Percentiles rank a stretch among this genome's conserved stretches.
These are phyloP conservation scores for Cyphellophora europaea DNA, from an alignment of 2,329 filamentous ascomycete species.

Conservation along the genomic window DNA sequence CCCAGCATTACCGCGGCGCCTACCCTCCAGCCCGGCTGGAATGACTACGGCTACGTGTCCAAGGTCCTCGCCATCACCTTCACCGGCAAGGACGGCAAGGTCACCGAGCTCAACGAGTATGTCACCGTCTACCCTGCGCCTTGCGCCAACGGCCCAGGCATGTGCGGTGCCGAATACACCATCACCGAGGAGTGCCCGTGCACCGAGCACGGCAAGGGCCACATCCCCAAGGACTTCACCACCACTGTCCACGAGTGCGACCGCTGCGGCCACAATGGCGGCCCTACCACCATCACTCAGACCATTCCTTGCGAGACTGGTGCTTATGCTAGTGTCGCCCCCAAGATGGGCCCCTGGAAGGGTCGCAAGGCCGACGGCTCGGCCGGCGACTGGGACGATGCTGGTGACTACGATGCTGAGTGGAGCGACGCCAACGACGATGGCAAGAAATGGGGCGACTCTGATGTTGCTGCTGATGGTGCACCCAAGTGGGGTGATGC, in stretches of 20 bases:
- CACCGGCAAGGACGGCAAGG: constrained; percentile 15
- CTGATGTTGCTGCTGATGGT: constrained; percentile 36
- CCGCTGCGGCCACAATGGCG: constrained; percentile 11
- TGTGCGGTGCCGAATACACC: constrained; percentile 22
- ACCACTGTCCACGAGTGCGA: constrained; percentile 16
- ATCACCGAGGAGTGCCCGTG: constrained; percentile 24
- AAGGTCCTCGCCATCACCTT: constrained; percentile 15
- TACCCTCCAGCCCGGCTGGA: background rate
- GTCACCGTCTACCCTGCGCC: constrained; percentile 19
- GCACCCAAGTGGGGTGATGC: constrained; percentile 56
- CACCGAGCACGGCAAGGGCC: constrained; percentile 6
- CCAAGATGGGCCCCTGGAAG: constrained; percentile 1
- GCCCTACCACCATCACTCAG: constrained; percentile 13
- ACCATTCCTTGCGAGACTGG: constrained; percentile 17
- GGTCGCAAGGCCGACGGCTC: background rate
- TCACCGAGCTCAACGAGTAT: constrained; percentile 17
- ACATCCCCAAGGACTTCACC: constrained; percentile 15
- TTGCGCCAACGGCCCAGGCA: constrained; percentile 16
- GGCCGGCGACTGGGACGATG: background rate
- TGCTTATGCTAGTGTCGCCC: constrained; percentile 14
- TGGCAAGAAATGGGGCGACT: background rate
- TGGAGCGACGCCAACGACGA: too few species aligned
- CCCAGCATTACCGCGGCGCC: constrained; percentile 11
- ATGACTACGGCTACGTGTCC: constrained; percentile 5
- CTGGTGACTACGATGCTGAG: constrained; percentile 1